Percentiles rank a stretch among this genome's conserved stretches.
These are phyloP conservation scores for Discostella pseudostelligera DNA, from an alignment of 108 stramenopile species.

Conservation along the genomic window DNA sequence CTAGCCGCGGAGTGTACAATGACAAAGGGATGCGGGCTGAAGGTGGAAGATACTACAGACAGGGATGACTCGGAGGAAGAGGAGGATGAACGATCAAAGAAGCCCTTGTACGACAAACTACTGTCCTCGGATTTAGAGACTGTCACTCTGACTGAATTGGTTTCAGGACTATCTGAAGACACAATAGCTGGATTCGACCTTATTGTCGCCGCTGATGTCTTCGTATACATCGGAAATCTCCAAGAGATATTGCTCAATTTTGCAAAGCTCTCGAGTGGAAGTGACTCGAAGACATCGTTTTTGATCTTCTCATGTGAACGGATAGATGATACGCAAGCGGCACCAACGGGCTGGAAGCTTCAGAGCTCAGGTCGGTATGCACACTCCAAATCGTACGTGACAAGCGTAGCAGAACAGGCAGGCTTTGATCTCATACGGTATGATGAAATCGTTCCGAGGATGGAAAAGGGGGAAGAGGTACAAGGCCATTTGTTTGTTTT, in stretches of 20 bases:
- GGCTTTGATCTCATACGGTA: conserved; percentile 52
- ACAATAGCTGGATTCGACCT: conserved; percentile 54
- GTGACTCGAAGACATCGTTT: conserved; percentile 14
- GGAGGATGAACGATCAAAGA: conserved; percentile 21
- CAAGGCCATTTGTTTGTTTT: conserved; percentile 69
- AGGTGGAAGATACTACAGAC: conserved; percentile 17
- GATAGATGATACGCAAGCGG: conserved; percentile 49
- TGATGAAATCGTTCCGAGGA: conserved; percentile 60
- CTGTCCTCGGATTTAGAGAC: conserved; percentile 64
- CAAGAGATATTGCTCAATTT: conserved; percentile 48
- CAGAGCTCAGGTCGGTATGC: conserved; percentile 67
- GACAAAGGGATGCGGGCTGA: conserved; percentile 51
- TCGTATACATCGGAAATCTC: conserved; percentile 72
- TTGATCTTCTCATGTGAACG: conserved; percentile 73
- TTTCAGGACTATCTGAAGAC: conserved; percentile 18
- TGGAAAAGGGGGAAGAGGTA: conserved; percentile 69
- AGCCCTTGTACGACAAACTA: conserved; percentile 59
- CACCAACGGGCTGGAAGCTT: conserved; percentile 55
- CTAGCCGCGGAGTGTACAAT: conserved; percentile 57
- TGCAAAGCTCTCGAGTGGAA: conserved; percentile 36
- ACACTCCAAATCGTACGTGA: conserved; percentile 63
- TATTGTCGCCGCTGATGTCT: conserved; percentile 74
- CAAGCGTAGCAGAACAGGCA: conserved; percentile 35
- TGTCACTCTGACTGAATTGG: conserved; percentile 48
- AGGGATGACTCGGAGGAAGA: conserved; percentile 14